Evolutionary conservation across 371 early-diverging fungal species (phyloP).

Genomic region (Mucor mucedo): DNA sequence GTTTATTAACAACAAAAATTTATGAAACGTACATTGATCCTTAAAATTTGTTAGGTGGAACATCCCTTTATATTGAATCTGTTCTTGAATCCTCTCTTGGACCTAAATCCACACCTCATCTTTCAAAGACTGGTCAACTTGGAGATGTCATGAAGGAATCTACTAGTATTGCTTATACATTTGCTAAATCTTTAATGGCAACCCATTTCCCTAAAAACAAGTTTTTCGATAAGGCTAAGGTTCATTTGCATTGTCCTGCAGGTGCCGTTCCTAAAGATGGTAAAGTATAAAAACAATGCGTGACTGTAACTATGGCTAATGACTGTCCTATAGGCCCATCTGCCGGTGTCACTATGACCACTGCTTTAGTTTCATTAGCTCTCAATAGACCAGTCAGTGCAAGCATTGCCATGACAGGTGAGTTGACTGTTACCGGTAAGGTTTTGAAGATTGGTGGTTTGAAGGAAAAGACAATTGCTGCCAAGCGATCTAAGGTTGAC

Average conservation of each 20-base stretch:
- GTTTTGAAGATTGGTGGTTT: constrained; percentile 97
- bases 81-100: constrained; percentile 79
- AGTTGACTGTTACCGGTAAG: constrained; percentile 95
- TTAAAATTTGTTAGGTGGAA: constrained; percentile 71
- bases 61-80: constrained; percentile 93
- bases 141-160: constrained; percentile 99
- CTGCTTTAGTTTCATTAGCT: constrained; percentile 90
- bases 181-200: constrained; percentile 80
- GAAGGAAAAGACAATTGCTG: constrained; percentile 97
- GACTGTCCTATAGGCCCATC: constrained; percentile 73
- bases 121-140: constrained; percentile 90
- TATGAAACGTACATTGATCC: not conserved
- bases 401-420: constrained; percentile 97
- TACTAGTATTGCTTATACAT: constrained; percentile 94
- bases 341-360: constrained; percentile 96
- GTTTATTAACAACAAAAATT: not conserved
- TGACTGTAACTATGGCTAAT: not conserved
- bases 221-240: constrained; percentile 87
- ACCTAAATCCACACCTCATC: constrained; percentile 69
- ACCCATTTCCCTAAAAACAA: constrained; percentile 78
- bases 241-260: constrained; percentile 97
- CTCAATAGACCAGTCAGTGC: constrained; percentile 74
- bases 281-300: constrained; percentile 18
- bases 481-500: constrained; percentile 91
- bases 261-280: constrained; percentile 98